phyloP scores from a whole-genome alignment of 2,329 filamentous ascomycete species.

The Sarocladiaceae sp. region DNA sequence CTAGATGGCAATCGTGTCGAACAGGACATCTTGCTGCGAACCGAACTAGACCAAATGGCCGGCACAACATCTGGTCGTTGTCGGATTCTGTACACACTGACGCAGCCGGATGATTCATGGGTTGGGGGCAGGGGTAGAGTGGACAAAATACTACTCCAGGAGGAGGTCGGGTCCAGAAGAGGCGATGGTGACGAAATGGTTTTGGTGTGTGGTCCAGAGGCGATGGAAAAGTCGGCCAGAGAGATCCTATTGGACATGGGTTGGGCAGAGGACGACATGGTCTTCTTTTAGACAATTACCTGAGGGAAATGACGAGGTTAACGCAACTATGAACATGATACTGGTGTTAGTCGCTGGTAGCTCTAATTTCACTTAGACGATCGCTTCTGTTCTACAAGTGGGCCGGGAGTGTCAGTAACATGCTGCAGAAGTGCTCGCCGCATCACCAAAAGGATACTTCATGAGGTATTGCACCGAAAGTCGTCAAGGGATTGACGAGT shows the following conservation, averaged over 20 bases:
- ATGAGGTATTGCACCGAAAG: too few relatives aligned
- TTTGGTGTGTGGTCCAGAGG: constrained; percentile 73
- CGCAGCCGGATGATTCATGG: constrained; percentile 61
- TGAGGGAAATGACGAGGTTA: too few relatives aligned
- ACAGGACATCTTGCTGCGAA: constrained; percentile 77
- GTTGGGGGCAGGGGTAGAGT: constrained; percentile 65
- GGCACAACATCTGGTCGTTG: constrained; percentile 51
- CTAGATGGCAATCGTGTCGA: constrained; percentile 74
- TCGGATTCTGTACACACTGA: constrained; percentile 66
- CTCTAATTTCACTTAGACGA: too few relatives aligned
- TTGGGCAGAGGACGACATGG: constrained; percentile 55
- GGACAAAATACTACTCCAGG: constrained; percentile 55
- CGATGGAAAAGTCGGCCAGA: constrained; percentile 63
- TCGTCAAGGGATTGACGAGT: too few relatives aligned
- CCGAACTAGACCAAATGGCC: constrained; percentile 65
- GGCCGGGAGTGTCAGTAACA: too few relatives aligned
- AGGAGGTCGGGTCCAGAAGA: constrained; percentile 45
- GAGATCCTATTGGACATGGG: not conserved
- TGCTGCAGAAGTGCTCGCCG: too few relatives aligned
- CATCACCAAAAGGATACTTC: too few relatives aligned
- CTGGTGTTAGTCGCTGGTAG: too few relatives aligned
- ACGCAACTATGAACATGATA: too few relatives aligned
- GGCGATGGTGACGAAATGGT: constrained; percentile 51
- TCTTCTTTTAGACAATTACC: constrained; percentile 65
- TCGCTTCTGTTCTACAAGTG: too few relatives aligned